These are phyloP conservation scores for Naganishia kalamii DNA, from an alignment of 768 basidiomycete species.

Conservation along the genomic window DNA sequence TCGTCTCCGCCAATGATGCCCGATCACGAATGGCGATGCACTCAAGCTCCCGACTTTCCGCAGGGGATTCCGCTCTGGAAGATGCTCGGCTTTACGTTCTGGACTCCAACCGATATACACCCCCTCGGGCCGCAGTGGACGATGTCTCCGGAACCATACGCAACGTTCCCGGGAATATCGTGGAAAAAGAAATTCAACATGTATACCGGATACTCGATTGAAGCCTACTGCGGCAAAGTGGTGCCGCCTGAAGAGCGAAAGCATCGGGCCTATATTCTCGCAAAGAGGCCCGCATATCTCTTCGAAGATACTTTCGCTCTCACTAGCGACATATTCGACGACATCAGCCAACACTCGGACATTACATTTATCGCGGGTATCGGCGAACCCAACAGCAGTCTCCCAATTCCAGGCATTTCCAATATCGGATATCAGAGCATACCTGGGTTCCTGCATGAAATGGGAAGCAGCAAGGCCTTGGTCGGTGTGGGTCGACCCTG, in stretches of 20 bases:
- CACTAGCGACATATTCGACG: conserved; percentile 16
- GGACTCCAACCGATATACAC: too few relatives aligned
- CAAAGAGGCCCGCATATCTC: conserved; percentile 23
- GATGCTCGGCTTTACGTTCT: too few relatives aligned
- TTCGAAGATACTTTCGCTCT: not conserved
- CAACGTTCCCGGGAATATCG: not conserved
- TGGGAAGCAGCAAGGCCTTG: conserved; percentile 26
- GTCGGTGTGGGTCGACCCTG: conserved; percentile 27
- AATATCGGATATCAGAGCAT: conserved; percentile 7
- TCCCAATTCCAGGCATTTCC: conserved; percentile 11
- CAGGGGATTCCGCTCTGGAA: too few relatives aligned
- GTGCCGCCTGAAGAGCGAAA: not conserved
- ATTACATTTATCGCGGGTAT: conserved; percentile 26
- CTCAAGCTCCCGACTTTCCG: too few relatives aligned
- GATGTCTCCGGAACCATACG: too few relatives aligned
- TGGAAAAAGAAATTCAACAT: not conserved
- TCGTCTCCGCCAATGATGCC: too few relatives aligned
- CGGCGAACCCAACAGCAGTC: not conserved
- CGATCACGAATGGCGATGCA: too few relatives aligned
- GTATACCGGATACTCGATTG: conserved; percentile 27
- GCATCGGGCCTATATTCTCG: conserved; percentile 23
- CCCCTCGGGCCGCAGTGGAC: too few relatives aligned
- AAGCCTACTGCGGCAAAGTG: conserved; percentile 19
- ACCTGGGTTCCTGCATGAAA: not conserved
- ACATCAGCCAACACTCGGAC: conserved; percentile 13